Conservation (phyloP, 257 asterid species). For the Penstemon eatonii region DNA sequence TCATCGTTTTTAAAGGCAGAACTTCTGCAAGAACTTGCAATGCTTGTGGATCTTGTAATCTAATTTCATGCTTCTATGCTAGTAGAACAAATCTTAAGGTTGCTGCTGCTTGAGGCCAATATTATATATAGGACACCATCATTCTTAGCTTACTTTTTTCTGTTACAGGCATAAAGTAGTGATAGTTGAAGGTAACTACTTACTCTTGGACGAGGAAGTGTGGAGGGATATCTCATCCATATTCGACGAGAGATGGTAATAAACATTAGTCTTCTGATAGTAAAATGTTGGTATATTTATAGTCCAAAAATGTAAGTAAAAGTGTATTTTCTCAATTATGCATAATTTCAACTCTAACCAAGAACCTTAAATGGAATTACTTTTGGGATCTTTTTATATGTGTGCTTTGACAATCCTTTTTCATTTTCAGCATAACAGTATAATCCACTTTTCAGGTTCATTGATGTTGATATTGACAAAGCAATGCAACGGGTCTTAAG, state of each 20-base stretch:
- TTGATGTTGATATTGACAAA: conserved; percentile 73
- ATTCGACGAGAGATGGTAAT: conserved; percentile 93
- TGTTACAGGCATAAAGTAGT: conserved; percentile 82
- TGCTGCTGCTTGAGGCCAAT: conserved; percentile 16
- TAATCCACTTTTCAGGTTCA: conserved; percentile 54
- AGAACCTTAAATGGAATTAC: background rate
- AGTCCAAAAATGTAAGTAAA: conserved; percentile 13
- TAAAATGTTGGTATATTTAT: conserved; percentile 6
- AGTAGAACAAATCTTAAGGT: conserved; percentile 20
- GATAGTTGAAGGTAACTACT: conserved; percentile 91
- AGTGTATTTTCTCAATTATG: background rate
- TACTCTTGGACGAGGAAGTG: conserved; percentile 67
- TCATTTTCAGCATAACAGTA: no score
- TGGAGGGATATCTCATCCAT: conserved; percentile 78
- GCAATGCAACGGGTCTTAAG: conserved; percentile 82
- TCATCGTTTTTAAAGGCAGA: conserved; percentile 10
- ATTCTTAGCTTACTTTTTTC: conserved; percentile 5
- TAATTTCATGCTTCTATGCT: conserved; percentile 18
- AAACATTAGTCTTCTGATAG: conserved; percentile 15
- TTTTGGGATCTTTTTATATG: background rate
- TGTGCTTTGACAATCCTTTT: background rate
- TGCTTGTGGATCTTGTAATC: conserved; percentile 9
- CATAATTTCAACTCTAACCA: background rate
- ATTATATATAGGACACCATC: conserved; percentile 6
- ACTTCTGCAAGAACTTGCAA: conserved; percentile 8